Percentiles rank a stretch among this genome's conserved stretches.
These are phyloP conservation scores for Clausena lansium DNA, from an alignment of 345 rosid genomes.

Conservation along the genomic window DNA sequence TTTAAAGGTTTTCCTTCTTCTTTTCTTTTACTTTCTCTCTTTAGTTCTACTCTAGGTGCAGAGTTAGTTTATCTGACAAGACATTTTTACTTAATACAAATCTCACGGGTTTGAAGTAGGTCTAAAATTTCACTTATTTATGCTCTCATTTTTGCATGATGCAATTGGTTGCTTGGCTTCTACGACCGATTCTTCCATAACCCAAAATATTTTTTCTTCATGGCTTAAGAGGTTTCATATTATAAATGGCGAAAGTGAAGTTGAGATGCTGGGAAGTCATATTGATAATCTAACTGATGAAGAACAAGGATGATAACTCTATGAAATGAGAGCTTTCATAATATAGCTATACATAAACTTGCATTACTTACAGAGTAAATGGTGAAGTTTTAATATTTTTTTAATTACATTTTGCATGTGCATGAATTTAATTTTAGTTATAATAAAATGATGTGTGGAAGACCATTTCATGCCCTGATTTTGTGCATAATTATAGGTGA, in stretches of 20 bases:
- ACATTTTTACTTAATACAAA: not conserved
- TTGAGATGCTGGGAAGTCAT: slow-evolving; percentile 26
- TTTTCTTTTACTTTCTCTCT: not conserved
- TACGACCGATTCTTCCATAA: slow-evolving; percentile 61
- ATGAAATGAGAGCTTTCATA: no score
- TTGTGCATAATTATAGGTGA: no score
- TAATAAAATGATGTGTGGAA: no score
- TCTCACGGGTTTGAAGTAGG: not conserved
- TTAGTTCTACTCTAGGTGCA: not conserved
- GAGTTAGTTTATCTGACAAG: not conserved
- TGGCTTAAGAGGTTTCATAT: slow-evolving; percentile 56
- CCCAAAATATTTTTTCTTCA: slow-evolving; percentile 55
- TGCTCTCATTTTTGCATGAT: slow-evolving; percentile 50
- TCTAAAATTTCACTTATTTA: not conserved
- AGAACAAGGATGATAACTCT: no score
- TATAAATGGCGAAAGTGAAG: slow-evolving; percentile 43
- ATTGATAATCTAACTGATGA: slow-evolving; percentile 31
- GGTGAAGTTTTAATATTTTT: no score
- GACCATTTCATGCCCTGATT: no score
- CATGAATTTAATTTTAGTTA: no score
- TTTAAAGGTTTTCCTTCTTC: slow-evolving; percentile 56
- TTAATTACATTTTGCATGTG: no score
- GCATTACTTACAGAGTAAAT: no score
- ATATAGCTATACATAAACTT: no score
- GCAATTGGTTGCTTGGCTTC: slow-evolving; percentile 85